phyloP scores from a whole-genome alignment of 805 yeast species.

The Suhomyces pyralidae region DNA sequence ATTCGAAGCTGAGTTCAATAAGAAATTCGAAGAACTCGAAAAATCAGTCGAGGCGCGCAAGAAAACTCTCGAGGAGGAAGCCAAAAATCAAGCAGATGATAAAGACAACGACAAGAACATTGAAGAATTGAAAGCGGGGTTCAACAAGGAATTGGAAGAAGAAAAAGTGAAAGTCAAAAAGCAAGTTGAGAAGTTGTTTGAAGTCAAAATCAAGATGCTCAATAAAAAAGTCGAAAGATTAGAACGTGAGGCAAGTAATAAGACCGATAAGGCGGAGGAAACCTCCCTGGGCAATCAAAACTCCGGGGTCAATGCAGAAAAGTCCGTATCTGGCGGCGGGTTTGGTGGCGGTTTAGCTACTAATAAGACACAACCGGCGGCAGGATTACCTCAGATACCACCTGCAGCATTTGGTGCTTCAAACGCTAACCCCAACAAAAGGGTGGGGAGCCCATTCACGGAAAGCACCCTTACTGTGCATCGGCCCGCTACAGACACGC shows the following conservation, averaged over 20 bases:
- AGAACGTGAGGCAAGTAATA: constrained; percentile 21
- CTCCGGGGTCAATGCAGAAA: background rate
- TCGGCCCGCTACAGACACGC: constrained; percentile 21
- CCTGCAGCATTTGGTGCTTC: background rate
- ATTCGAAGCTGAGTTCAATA: constrained; percentile 21
- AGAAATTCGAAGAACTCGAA: constrained; percentile 17
- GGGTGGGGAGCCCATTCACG: constrained; percentile 20
- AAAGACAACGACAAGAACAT: constrained; percentile 10
- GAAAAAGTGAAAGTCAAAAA: constrained; percentile 42
- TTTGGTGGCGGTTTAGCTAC: background rate
- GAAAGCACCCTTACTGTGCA: constrained; percentile 33
- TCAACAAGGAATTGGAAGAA: constrained; percentile 15
- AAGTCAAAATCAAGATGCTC: constrained; percentile 55
- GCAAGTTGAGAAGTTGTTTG: constrained; percentile 55
- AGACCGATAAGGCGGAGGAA: background rate
- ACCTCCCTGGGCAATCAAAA: background rate
- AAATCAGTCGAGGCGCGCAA: constrained; percentile 16
- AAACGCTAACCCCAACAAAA: constrained; percentile 1
- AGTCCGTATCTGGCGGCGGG: background rate
- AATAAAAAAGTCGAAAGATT: constrained; percentile 52
- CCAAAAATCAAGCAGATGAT: constrained; percentile 19
- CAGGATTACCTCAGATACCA: background rate
- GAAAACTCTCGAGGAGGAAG: constrained; percentile 38
- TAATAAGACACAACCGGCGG: background rate
- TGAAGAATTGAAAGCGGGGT: constrained; percentile 16